A percentile compares a stretch with the other conserved stretches of the same genome.
Conservation (phyloP, 2,329 filamentous ascomycete species). For the Aspergillus calidoustus region DNA sequence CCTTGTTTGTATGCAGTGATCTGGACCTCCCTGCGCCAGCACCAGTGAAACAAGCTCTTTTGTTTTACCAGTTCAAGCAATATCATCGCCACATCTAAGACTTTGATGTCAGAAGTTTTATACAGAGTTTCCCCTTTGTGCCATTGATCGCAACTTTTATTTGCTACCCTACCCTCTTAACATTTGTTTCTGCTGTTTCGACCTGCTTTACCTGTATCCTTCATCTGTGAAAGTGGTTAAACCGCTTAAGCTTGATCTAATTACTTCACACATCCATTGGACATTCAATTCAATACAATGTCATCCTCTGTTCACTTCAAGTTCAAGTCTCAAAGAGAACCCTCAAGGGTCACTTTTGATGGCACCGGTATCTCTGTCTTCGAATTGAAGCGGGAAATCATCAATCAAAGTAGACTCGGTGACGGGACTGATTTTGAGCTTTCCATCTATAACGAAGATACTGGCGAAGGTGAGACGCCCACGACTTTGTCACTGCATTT, state of each 20-base stretch:
- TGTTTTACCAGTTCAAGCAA: slow-evolving; percentile 32
- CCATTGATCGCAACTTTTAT: slow-evolving; percentile 24
- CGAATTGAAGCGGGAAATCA: slow-evolving; percentile 98
- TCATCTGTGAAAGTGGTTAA: slow-evolving; percentile 30
- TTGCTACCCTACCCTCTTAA: slow-evolving; percentile 20
- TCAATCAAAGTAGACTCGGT: slow-evolving; percentile 87
- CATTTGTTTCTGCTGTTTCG: slow-evolving; percentile 19
- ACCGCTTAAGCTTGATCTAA: slow-evolving; percentile 35
- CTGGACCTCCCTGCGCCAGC: slow-evolving; percentile 30
- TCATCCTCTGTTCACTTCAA: slow-evolving; percentile 99
- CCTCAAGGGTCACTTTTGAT: slow-evolving; percentile 92
- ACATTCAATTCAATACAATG: slow-evolving; percentile 64
- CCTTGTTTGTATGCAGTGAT: slow-evolving; percentile 42
- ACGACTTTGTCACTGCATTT: neutral
- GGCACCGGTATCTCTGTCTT: slow-evolving; percentile 98
- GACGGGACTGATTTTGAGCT: slow-evolving; percentile 97
- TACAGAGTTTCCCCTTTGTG: slow-evolving; percentile 22
- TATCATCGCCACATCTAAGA: slow-evolving; percentile 30
- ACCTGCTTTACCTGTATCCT: slow-evolving; percentile 32
- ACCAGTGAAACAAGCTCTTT: slow-evolving; percentile 32
- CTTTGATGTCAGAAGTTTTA: slow-evolving; percentile 28
- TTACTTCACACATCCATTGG: slow-evolving; percentile 34
- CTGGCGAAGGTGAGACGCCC: slow-evolving; percentile 73
- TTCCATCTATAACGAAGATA: slow-evolving; percentile 90
- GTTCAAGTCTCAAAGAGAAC: slow-evolving; percentile 98